Evolutionary conservation across 2,329 filamentous ascomycete species (phyloP).

Genomic region (Cordyceps pruinosa): DNA sequence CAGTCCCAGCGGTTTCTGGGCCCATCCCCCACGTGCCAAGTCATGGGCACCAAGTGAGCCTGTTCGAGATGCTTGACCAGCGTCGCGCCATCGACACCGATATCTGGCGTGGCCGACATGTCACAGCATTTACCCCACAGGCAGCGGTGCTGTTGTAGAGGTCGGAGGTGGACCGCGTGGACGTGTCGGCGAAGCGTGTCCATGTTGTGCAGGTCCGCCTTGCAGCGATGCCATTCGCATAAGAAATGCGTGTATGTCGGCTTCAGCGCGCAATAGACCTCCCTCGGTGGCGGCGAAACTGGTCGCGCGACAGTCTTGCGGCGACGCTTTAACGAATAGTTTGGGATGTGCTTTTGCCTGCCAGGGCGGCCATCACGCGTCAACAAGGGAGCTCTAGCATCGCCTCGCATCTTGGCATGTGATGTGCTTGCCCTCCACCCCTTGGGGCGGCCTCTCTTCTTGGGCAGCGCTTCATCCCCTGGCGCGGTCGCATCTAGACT

Average conservation of each 20-base stretch:
- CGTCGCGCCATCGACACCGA: slow-evolving; percentile 24
- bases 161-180: slow-evolving; percentile 39
- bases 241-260: slow-evolving; percentile 45
- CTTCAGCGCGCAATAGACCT: slow-evolving; percentile 34
- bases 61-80: slow-evolving; percentile 47
- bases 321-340: slow-evolving; percentile 27
- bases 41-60: slow-evolving; percentile 44
- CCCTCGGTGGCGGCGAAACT: slow-evolving; percentile 31
- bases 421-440: slow-evolving; percentile 33
- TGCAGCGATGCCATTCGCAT: slow-evolving; percentile 55
- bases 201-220: slow-evolving; percentile 55
- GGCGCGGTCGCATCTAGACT: neutral
- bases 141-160: slow-evolving; percentile 16
- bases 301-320: slow-evolving; percentile 34
- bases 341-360: slow-evolving; percentile 15
- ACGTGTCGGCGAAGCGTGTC: slow-evolving; percentile 52
- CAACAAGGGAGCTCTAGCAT: neutral
- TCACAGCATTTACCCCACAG: slow-evolving; percentile 27
- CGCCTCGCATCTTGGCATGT: slow-evolving; percentile 20
- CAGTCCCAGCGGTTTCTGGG: slow-evolving; percentile 34
- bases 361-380: neutral
- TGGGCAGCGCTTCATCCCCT: neutral
- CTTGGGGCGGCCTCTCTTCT: slow-evolving; percentile 38
- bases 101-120: slow-evolving; percentile 27
- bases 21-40: slow-evolving; percentile 56